Percentiles rank a stretch among this genome's conserved stretches.
Evolutionary conservation across 257 asterid genomes (phyloP).

Genomic region (Lantana camara): DNA sequence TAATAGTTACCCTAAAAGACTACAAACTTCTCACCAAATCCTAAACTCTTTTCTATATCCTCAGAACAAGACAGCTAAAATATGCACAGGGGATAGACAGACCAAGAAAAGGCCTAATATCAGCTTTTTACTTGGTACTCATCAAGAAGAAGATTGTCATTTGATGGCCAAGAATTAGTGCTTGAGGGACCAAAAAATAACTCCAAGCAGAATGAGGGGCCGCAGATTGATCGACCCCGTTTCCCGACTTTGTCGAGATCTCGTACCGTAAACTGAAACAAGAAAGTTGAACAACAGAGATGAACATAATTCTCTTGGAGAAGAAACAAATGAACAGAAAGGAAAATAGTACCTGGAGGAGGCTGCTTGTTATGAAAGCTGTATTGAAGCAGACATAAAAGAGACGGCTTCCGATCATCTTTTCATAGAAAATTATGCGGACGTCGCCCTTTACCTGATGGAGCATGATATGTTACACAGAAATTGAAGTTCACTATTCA

Average conservation of each 20-base stretch:
- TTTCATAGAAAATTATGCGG: slow-evolving; percentile 72
- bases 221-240: slow-evolving; percentile 62
- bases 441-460: slow-evolving; percentile 65
- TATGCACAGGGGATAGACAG: not conserved
- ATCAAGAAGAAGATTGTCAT: slow-evolving; percentile 19
- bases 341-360: slow-evolving; percentile 55
- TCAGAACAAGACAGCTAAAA: slow-evolving; percentile 13
- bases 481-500: not conserved
- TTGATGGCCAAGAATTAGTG: slow-evolving; percentile 33
- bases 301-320: not conserved
- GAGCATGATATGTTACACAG: not conserved
- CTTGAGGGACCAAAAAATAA: slow-evolving; percentile 68
- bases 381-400: slow-evolving; percentile 85
- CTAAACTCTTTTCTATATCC: too few species aligned
- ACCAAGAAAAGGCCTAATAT: not conserved
- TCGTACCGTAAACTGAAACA: slow-evolving; percentile 46
- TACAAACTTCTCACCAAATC: too few species aligned
- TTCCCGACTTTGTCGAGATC: slow-evolving; percentile 79
- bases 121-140: slow-evolving; percentile 1
- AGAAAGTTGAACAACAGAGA: too few species aligned
- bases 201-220: slow-evolving; percentile 77
- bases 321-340: not conserved
- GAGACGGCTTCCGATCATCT: slow-evolving; percentile 71
- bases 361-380: slow-evolving; percentile 65
- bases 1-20: too few species aligned